Conservation (phyloP, 78 protist species). For the Dictyostelium intermedium region DNA sequence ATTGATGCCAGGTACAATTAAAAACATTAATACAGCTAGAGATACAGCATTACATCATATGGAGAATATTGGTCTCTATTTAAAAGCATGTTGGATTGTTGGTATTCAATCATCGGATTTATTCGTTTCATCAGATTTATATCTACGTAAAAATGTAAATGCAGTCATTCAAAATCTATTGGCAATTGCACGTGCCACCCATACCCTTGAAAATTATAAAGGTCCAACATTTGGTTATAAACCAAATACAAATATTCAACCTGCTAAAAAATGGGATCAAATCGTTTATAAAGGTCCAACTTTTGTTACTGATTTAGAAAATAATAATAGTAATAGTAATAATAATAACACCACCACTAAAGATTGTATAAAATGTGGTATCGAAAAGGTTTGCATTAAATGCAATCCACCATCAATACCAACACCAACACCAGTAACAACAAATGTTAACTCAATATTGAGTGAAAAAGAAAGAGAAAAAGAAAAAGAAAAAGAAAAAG, state of each 20-base stretch:
- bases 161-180: conserved; percentile 50
- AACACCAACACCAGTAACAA: background rate
- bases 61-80: conserved; percentile 59
- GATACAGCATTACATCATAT: conserved; percentile 45
- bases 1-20: conserved; percentile 52
- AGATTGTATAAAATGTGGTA: conserved; percentile 36
- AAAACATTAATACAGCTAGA: conserved; percentile 21
- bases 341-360: background rate
- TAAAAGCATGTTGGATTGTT: conserved; percentile 80
- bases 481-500: conserved; percentile 9
- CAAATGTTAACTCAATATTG: background rate
- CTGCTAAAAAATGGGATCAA: conserved; percentile 65
- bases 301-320: conserved; percentile 18
- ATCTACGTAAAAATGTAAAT: background rate
- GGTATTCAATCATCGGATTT: conserved; percentile 61
- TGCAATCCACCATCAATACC: conserved; percentile 3
- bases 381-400: conserved; percentile 12
- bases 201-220: conserved; percentile 19
- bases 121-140: conserved; percentile 44
- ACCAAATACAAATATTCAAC: conserved; percentile 22
- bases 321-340: background rate
- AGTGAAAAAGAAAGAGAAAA: conserved; percentile 7
- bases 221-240: conserved; percentile 64
- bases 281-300: conserved; percentile 16
- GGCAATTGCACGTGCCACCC: conserved; percentile 29